Evolutionary conservation across 2,329 filamentous ascomycete genomes (phyloP).

Genomic region (Metarhizium guizhouense): DNA sequence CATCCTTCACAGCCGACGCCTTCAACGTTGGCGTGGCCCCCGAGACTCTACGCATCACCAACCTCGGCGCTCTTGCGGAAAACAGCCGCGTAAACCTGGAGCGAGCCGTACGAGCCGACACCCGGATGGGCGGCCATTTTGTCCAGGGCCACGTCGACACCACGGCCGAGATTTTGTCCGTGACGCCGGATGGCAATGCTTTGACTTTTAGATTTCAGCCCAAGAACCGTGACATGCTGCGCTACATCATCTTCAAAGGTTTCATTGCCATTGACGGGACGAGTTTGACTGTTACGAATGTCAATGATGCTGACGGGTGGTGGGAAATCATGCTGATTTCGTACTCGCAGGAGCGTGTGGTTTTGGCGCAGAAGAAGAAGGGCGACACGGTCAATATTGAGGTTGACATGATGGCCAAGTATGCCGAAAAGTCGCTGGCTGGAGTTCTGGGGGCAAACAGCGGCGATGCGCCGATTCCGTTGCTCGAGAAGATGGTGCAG

Average conservation of each 20-base stretch:
- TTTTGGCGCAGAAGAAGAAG: slow-evolving; percentile 66
- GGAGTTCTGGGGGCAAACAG: slow-evolving; percentile 53
- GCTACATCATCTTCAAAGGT: slow-evolving; percentile 93
- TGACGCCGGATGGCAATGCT: slow-evolving; percentile 79
- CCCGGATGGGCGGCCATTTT: slow-evolving; percentile 96
- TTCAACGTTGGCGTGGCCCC: slow-evolving; percentile 95
- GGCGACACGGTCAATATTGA: slow-evolving; percentile 86
- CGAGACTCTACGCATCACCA: slow-evolving; percentile 91
- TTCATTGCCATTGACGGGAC: slow-evolving; percentile 92
- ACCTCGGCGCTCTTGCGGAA: slow-evolving; percentile 66
- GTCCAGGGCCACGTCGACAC: slow-evolving; percentile 97
- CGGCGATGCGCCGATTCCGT: slow-evolving; percentile 40
- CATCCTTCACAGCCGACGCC: slow-evolving; percentile 34
- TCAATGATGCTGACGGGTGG: slow-evolving; percentile 69
- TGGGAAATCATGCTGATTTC: slow-evolving; percentile 98
- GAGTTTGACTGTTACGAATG: slow-evolving; percentile 82
- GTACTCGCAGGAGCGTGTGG: slow-evolving; percentile 90
- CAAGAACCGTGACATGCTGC: slow-evolving; percentile 56
- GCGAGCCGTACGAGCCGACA: slow-evolving; percentile 80
- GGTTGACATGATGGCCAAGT: slow-evolving; percentile 82
- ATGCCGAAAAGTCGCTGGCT: slow-evolving; percentile 80
- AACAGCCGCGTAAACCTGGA: slow-evolving; percentile 80
- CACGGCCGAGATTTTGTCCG: slow-evolving; percentile 63
- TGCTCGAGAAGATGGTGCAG: slow-evolving; percentile 64
- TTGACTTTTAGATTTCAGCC: slow-evolving; percentile 78